Evolutionary conservation across 768 basidiomycete genomes (phyloP), one percentile per base, ranked within the genome.

Genomic region (Daedaleopsis nitida): DNA sequence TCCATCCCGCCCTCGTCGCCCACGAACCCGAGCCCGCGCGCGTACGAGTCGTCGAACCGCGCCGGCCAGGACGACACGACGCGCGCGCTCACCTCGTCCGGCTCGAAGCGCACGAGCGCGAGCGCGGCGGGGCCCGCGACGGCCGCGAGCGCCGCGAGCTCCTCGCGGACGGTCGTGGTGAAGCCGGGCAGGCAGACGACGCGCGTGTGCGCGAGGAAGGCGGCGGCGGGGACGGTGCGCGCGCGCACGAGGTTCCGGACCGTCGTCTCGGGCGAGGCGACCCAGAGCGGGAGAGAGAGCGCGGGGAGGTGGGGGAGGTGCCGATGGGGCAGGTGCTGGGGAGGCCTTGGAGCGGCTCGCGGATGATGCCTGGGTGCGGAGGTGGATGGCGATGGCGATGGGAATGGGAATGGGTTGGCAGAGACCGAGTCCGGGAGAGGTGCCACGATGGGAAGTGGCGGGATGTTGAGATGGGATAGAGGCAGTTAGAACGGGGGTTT

Each of bases 121-220:
- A 84, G 61, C 2, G 76, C 80, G 45, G 80, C 75, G 62, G 75
- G 69, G 1, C 86, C 86, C 3, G 78, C 84, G n/a, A 83, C 78
- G 51, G 76, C 73, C 56, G 78, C 75, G 32, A 88, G 73, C 9
- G 86, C 84, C 14, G 77, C 69, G 13, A 88, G 71, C 70, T 83
- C 84, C 48, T 84, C 80, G 38, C 80, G 77, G 1, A 86, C 79
- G 3, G 80, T 84, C 11, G 82, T 75, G 4, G 81, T 83, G 70
- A 87, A 83, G 0, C 86, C 86, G 1, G 86, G 86, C 2, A 86
- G 69, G 64, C 82, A 86, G 38, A 86, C 78, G 8, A 82, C 81
- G 55, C 86, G 78, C 0, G 79, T 81, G 70, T 83, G 80, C 2
- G 70, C 27, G 5, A 70, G 50, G 63, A 85, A 81, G 10, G 68